Evolutionary conservation across 208 protist species (phyloP).

Genomic region (Leishmania martiniquensis): DNA sequence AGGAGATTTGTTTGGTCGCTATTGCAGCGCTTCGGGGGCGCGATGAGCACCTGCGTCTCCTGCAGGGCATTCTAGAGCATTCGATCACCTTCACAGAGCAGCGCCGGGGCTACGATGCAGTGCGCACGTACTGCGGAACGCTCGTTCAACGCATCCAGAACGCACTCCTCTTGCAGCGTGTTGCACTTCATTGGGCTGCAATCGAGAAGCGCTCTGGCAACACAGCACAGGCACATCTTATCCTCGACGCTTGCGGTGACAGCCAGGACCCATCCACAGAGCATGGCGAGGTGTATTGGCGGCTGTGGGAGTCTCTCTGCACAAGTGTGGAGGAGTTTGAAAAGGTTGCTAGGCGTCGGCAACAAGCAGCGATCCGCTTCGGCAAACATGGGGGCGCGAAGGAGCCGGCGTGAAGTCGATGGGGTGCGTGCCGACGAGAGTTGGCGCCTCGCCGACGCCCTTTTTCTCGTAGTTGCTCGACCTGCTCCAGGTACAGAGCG

Average conservation of each 20-base stretch:
- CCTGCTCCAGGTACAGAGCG: background rate
- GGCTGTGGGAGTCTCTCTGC: constrained; percentile 79
- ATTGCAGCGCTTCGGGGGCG: constrained; percentile 14
- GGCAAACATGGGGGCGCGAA: constrained; percentile 4
- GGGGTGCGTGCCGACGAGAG: background rate
- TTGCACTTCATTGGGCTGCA: constrained; percentile 79
- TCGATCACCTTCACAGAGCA: constrained; percentile 48
- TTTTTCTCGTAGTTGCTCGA: background rate
- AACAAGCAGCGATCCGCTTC: constrained; percentile 65
- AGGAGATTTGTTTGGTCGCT: constrained; percentile 33
- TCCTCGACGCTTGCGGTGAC: constrained; percentile 72
- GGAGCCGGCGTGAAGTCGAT: background rate
- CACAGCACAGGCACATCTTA: constrained; percentile 44
- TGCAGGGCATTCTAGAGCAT: constrained; percentile 56
- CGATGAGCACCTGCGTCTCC: constrained; percentile 32
- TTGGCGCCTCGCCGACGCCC: background rate
- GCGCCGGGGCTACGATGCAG: constrained; percentile 46
- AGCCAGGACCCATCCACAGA: constrained; percentile 65
- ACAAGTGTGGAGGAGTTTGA: constrained; percentile 61
- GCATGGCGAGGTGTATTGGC: constrained; percentile 72
- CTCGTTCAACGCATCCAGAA: constrained; percentile 39
- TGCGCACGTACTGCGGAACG: constrained; percentile 42
- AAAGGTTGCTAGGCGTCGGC: constrained; percentile 53
- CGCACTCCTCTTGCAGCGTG: constrained; percentile 56
- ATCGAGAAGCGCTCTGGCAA: constrained; percentile 72